Conservation (phyloP, 164 flowering plant genomes). For the Vitis riparia region DNA sequence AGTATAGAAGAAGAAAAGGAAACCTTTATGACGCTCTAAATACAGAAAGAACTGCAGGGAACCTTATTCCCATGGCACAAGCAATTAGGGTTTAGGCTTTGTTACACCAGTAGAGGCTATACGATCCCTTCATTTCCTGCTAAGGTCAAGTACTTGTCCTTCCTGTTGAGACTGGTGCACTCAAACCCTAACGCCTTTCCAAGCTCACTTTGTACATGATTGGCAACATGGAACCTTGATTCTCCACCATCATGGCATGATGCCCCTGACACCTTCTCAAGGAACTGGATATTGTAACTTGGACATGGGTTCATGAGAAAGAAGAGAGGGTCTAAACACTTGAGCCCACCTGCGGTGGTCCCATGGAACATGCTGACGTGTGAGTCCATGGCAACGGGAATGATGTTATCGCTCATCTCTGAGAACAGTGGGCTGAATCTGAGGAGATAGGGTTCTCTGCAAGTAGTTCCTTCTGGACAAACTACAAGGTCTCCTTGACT, state of each 20-base stretch:
- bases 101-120: background rate
- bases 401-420: slow-evolving; percentile 42
- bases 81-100: background rate
- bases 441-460: slow-evolving; percentile 58
- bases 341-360: slow-evolving; percentile 50
- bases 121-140: slow-evolving; percentile 54
- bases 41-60: too few species aligned
- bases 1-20: too few species aligned
- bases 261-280: slow-evolving; percentile 30
- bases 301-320: slow-evolving; percentile 56
- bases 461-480: slow-evolving; percentile 75
- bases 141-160: slow-evolving; percentile 55
- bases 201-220: slow-evolving; percentile 45
- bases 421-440: slow-evolving; percentile 64
- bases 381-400: slow-evolving; percentile 47
- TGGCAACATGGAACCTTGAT: slow-evolving; percentile 46
- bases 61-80: too few species aligned
- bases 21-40: too few species aligned
- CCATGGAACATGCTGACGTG: slow-evolving; percentile 47
- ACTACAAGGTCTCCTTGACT: slow-evolving; percentile 49
- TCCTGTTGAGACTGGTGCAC: slow-evolving; percentile 59
- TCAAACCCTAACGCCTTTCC: slow-evolving; percentile 45
- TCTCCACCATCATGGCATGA: slow-evolving; percentile 7
- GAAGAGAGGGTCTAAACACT: slow-evolving; percentile 54
- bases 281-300: slow-evolving; percentile 30